Evolutionary conservation across 768 basidiomycete species (phyloP).

Genomic region (Agrocybe praecox): DNA sequence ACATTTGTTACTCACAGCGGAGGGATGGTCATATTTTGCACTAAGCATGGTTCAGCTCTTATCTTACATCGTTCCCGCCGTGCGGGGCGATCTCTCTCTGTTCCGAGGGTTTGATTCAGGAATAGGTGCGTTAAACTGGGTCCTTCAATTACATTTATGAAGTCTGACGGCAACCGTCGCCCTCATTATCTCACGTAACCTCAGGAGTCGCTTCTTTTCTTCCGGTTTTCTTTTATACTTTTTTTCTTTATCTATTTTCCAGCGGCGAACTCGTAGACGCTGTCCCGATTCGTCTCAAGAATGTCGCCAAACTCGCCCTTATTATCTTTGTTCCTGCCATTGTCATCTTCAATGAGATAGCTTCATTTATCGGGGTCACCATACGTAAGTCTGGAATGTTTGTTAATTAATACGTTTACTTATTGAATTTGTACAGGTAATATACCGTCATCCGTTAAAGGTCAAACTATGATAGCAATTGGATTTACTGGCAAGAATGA

Average conservation of each 20-base stretch:
- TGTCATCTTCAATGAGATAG: constrained; percentile 56
- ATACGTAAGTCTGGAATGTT: constrained; percentile 46
- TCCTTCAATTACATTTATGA: neutral
- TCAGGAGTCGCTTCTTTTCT: constrained; percentile 61
- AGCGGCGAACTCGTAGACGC: constrained; percentile 49
- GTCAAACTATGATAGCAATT: constrained; percentile 36
- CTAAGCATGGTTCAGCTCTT: constrained; percentile 65
- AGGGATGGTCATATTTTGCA: constrained; percentile 62
- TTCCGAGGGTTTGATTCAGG: constrained; percentile 61
- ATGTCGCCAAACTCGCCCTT: constrained; percentile 45
- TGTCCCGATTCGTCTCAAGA: constrained; percentile 53
- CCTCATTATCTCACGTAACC: constrained; percentile 2
- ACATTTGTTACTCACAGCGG: constrained; percentile 61
- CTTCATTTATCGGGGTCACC: constrained; percentile 63
- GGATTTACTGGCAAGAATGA: constrained; percentile 40
- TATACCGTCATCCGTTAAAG: neutral
- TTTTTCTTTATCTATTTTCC: constrained; percentile 64
- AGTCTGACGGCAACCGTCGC: constrained; percentile 1
- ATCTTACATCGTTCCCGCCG: constrained; percentile 55
- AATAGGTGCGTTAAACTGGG: constrained; percentile 50
- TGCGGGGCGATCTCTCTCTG: constrained; percentile 40
- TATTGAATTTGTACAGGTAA: constrained; percentile 4
- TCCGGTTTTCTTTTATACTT: constrained; percentile 64
- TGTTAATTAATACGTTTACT: neutral
- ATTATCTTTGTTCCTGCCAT: constrained; percentile 58